phyloP scores from a whole-genome alignment of 768 basidiomycete species.

The Suillus subalutaceus region DNA sequence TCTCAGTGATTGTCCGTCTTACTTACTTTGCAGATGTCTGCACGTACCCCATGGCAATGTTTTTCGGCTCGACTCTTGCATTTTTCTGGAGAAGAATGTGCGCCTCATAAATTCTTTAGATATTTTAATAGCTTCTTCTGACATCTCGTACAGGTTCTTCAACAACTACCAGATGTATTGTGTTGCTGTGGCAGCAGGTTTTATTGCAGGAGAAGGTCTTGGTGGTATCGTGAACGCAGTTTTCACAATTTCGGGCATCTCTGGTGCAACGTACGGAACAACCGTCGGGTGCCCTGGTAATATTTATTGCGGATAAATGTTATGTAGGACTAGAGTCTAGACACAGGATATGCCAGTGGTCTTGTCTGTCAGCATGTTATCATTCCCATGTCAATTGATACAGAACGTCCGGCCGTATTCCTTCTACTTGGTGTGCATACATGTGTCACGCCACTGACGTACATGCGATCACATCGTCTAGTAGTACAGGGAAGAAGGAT shows the following conservation, averaged over 20 bases:
- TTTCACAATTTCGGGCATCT: conserved; percentile 28
- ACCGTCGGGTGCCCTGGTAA: conserved; percentile 25
- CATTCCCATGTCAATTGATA: background rate
- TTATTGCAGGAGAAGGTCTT: conserved; percentile 40
- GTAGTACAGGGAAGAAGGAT: no score
- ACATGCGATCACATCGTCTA: background rate
- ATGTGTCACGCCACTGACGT: background rate
- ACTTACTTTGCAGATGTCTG: conserved; percentile 13
- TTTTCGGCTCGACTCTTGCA: conserved; percentile 15
- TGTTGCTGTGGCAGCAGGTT: conserved; percentile 39
- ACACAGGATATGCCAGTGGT: background rate
- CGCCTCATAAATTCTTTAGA: background rate
- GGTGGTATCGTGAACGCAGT: conserved; percentile 35
- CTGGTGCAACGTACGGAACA: conserved; percentile 27
- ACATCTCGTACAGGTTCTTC: conserved; percentile 10
- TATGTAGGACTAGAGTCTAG: background rate
- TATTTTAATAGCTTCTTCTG: background rate
- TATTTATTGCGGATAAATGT: conserved; percentile 24
- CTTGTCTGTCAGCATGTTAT: background rate
- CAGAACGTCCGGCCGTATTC: background rate
- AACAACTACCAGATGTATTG: conserved; percentile 27
- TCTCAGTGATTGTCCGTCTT: background rate
- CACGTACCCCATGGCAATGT: conserved; percentile 17
- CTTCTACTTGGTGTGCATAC: background rate
- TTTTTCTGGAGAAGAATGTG: conserved; percentile 18